Evolutionary conservation across 2,329 filamentous ascomycete genomes (phyloP).

Genomic region (Colletotrichum agaves): DNA sequence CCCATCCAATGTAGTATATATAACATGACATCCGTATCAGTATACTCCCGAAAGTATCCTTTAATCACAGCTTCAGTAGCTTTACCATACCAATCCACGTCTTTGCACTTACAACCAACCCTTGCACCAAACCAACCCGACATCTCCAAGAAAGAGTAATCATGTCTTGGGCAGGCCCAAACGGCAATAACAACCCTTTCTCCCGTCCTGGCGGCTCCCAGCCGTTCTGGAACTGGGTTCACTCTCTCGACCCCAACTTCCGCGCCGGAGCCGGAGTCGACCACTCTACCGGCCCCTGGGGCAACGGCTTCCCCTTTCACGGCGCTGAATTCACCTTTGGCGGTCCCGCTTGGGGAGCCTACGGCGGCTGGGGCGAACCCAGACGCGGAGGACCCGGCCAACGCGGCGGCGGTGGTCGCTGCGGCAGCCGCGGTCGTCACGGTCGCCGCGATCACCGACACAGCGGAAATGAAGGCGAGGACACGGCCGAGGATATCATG

Average conservation of each 20-base stretch:
- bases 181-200: conserved; percentile 31
- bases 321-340: conserved; percentile 31
- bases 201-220: conserved; percentile 20
- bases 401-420: conserved; percentile 25
- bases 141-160: conserved; percentile 15
- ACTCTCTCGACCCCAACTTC: conserved; percentile 46
- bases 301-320: conserved; percentile 49
- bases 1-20: conserved; percentile 10
- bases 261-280: conserved; percentile 51
- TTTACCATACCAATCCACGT: conserved; percentile 6
- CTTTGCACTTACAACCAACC: neutral
- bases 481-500: conserved; percentile 16
- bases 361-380: conserved; percentile 27
- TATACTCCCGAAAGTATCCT: neutral
- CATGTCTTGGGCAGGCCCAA: conserved; percentile 38
- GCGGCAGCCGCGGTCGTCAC: conserved; percentile 26
- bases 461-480: conserved; percentile 29
- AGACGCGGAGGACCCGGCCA: conserved; percentile 18
- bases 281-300: conserved; percentile 44
- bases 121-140: neutral
- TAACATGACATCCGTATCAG: neutral
- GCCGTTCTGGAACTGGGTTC: conserved; percentile 46
- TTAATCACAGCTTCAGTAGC: conserved; percentile 25
- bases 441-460: conserved; percentile 37
- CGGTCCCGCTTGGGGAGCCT: conserved; percentile 30